These are phyloP conservation scores for Umbelopsis sp. DNA, from an alignment of 371 early-diverging fungal genomes.

Conservation along the genomic window DNA sequence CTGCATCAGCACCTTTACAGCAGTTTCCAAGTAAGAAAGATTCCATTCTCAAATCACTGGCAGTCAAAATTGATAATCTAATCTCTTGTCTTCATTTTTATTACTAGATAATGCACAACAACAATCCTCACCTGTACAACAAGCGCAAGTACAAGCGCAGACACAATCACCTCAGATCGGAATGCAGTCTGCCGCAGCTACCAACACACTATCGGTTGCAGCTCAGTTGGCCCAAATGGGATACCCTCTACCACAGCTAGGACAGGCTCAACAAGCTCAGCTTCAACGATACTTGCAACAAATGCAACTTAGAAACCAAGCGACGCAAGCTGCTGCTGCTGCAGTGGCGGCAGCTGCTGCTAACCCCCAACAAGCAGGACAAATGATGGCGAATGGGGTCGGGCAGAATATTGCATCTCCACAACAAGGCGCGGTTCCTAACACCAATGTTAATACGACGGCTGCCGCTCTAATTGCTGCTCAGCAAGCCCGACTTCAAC, in stretches of 20 bases:
- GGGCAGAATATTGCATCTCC: neutral
- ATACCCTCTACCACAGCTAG: constrained; percentile 43
- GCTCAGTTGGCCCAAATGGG: constrained; percentile 52
- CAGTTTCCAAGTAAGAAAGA: constrained; percentile 1
- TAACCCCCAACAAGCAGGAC: constrained; percentile 9
- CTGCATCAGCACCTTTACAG: constrained; percentile 12
- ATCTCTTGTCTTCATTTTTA: neutral
- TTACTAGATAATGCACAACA: constrained; percentile 8
- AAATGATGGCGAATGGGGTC: constrained; percentile 3
- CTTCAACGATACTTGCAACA: constrained; percentile 46
- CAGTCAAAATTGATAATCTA: neutral
- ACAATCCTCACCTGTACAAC: constrained; percentile 21
- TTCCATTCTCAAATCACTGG: neutral
- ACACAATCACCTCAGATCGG: constrained; percentile 25
- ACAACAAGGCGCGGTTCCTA: constrained; percentile 14
- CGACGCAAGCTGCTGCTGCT: constrained; percentile 28
- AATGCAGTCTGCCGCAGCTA: constrained; percentile 33
- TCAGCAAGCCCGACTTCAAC: constrained; percentile 1
- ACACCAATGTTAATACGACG: neutral
- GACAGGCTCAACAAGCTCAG: constrained; percentile 41
- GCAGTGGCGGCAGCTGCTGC: constrained; percentile 25
- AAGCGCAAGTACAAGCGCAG: constrained; percentile 21
- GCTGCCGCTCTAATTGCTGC: constrained; percentile 8
- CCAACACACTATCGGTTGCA: constrained; percentile 37
- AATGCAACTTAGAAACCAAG: constrained; percentile 39